Percentiles rank a stretch among this genome's conserved stretches.
phyloP scores from a whole-genome alignment of 495 filamentous ascomycete genomes.

The Penicillium odoratum region DNA sequence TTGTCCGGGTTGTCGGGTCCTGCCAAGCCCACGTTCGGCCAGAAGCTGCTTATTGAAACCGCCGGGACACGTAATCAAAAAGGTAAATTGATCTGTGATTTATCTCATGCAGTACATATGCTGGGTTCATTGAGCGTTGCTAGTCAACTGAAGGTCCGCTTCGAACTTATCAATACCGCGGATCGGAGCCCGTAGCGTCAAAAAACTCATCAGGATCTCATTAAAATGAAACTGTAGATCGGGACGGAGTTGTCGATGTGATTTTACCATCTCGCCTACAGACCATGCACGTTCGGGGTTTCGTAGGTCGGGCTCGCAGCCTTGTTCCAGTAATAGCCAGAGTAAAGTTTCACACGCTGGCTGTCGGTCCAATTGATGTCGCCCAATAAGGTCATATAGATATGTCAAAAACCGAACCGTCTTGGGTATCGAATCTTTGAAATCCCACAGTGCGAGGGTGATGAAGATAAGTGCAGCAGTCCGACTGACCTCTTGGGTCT shows the following conservation, averaged over 20 bases:
- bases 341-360: slow-evolving; percentile 46
- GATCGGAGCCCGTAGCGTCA: slow-evolving; percentile 35
- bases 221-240: slow-evolving; percentile 47
- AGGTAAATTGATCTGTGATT: not conserved
- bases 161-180: slow-evolving; percentile 39
- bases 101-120: not conserved
- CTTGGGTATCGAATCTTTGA: slow-evolving; percentile 33
- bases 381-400: slow-evolving; percentile 25
- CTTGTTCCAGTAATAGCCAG: slow-evolving; percentile 45
- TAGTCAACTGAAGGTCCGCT: slow-evolving; percentile 23
- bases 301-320: slow-evolving; percentile 36
- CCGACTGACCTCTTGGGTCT: slow-evolving; percentile 42
- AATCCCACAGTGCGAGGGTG: slow-evolving; percentile 41
- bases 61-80: slow-evolving; percentile 2
- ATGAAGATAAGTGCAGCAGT: slow-evolving; percentile 45
- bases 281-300: slow-evolving; percentile 43
- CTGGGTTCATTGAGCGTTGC: not conserved
- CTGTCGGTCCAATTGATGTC: slow-evolving; percentile 38
- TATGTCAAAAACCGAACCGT: slow-evolving; percentile 37
- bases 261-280: slow-evolving; percentile 37
- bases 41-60: not conserved
- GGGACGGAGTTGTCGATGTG: slow-evolving; percentile 38
- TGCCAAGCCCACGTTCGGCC: slow-evolving; percentile 13
- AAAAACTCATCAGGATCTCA: slow-evolving; percentile 43
- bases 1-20: slow-evolving; percentile 22